Evolutionary conservation across 257 asterid species (phyloP).

Genomic region (Gentiana dahurica): DNA sequence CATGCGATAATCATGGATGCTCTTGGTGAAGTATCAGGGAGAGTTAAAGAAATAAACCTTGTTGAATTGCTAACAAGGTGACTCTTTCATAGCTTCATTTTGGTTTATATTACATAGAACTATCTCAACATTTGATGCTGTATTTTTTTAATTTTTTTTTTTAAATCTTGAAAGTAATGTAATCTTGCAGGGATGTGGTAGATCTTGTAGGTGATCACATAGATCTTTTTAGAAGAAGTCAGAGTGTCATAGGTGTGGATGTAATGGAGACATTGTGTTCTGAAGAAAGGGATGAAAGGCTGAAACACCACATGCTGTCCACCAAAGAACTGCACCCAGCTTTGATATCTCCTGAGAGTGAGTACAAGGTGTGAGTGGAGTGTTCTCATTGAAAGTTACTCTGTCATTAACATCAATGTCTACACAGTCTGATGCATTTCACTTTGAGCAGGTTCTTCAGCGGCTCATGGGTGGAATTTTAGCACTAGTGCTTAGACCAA

Average conservation of each 20-base stretch:
- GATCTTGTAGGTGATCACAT: constrained; percentile 84
- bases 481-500: constrained; percentile 85
- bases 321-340: constrained; percentile 99
- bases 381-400: constrained; percentile 30
- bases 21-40: constrained; percentile 77
- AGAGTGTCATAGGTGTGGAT: constrained; percentile 81
- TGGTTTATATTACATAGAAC: background rate
- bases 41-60: constrained; percentile 81
- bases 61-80: constrained; percentile 90
- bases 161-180: background rate
- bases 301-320: constrained; percentile 74
- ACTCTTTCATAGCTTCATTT: background rate
- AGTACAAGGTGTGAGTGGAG: constrained; percentile 96
- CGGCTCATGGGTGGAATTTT: constrained; percentile 87
- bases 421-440: constrained; percentile 22
- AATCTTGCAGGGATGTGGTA: constrained; percentile 62
- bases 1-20: constrained; percentile 70
- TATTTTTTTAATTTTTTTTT: background rate
- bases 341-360: constrained; percentile 89
- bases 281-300: constrained; percentile 96
- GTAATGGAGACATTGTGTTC: constrained; percentile 95
- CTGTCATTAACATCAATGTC: constrained; percentile 9
- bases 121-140: background rate
- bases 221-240: constrained; percentile 88
- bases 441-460: constrained; percentile 60